These are phyloP conservation scores for Cryptococcus wingfieldii DNA, from an alignment of 1,284 basidiomycete species.

Conservation along the genomic window DNA sequence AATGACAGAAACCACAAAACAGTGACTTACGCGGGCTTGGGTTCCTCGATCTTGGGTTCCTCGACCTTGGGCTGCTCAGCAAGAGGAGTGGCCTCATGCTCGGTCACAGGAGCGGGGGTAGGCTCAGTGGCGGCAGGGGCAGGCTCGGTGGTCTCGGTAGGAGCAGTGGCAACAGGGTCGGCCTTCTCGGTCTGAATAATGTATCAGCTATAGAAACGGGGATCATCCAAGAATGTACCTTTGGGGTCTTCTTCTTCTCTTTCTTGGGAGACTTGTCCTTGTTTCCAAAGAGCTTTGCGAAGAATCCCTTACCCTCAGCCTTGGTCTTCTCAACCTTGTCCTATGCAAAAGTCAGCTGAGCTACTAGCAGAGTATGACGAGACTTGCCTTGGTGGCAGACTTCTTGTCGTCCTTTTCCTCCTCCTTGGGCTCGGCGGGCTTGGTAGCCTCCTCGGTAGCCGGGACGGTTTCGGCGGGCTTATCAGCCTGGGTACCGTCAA, in stretches of 20 bases:
- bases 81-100: conserved; percentile 14
- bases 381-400: conserved; percentile 29
- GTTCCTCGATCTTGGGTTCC: conserved; percentile 3
- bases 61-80: conserved; percentile 16
- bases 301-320: conserved; percentile 38
- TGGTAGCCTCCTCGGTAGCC: conserved; percentile 15
- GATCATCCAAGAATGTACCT: conserved; percentile 16
- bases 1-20: no score
- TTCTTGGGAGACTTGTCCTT: conserved; percentile 40
- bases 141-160: conserved; percentile 4
- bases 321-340: conserved; percentile 40
- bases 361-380: not conserved
- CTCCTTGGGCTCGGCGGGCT: conserved; percentile 18
- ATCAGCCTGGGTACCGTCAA: conserved; percentile 29
- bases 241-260: conserved; percentile 43
- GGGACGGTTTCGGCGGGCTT: conserved; percentile 11
- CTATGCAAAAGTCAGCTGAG: conserved; percentile 9
- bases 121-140: conserved; percentile 11
- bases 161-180: conserved; percentile 23
- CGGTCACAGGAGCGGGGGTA: conserved; percentile 7
- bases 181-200: conserved; percentile 29
- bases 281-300: conserved; percentile 35
- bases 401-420: conserved; percentile 35
- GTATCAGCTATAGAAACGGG: not conserved
- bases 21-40: no score